Base-by-base conservation (phyloP, 768 basidiomycete species). In the Trametes villosa region DNA sequence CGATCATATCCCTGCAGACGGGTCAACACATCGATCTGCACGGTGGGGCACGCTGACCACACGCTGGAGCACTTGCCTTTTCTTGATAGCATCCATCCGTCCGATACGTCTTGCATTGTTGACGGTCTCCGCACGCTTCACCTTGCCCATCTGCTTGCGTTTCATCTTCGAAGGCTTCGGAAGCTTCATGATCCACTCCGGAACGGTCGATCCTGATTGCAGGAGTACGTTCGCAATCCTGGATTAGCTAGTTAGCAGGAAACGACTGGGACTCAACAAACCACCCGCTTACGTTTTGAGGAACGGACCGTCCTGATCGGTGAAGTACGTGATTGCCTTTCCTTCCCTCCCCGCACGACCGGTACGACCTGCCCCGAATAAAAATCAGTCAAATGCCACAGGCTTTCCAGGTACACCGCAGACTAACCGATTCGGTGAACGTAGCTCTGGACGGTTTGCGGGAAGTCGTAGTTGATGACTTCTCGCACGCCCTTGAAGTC, bases 401-500 rank as follows among this genome's bases (percentile, higher is more conserved):
- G 26, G 17, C 17, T 8, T 4, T 36, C 22, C 5, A 29, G 13
- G 13, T 15, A 34, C 7, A 17, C 4, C 27, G 48, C n/a, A 3
- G 13, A 69, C 77, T 47, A 36, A 89, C 93, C 96, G 52, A 99
- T 97, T 24, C 97, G 83, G 74, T 99, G 97, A 42, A 99, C 84
- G 70, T 99, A 99, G 69, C 92, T 95, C 73, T 96, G 94, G 2
- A 96, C 89, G 55, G 86, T 96, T 38, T 90, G 94, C 3, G 97
- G 97, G 75, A 98, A 98, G 75, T 98, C 96, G 68, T 92, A 96
- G 74, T 98, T 99, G 70, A 98, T 89, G 11, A 99, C 95, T 70
- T 98, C 92, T 59, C 87, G 81, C 52, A 96, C 86, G 11, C 96
- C 95, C 72, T 89, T 91, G 79, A 99, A 98, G 71, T 98, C 97